Evolutionary conservation across 352 stramenopile genomes (phyloP), one percentile per base, ranked within the genome.

Genomic region (Phytophthora tubulina): DNA sequence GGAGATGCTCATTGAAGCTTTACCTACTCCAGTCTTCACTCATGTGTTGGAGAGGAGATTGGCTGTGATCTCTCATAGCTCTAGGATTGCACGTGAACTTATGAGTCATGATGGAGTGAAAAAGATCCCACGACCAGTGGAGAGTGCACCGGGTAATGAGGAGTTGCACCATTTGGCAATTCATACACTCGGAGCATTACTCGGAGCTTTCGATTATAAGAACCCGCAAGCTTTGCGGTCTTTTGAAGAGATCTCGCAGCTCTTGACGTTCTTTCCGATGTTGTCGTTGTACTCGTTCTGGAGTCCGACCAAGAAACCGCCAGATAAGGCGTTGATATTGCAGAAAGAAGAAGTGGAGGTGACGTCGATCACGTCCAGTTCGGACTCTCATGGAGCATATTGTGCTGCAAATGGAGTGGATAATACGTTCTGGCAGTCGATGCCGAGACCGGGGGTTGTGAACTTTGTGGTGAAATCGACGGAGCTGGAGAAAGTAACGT

Each of bases 221-320:
- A 80, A 64, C n/a, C 55, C 67, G 15, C 67, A 81, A 5, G 84
- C 88, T 2, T 63, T 87, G 11, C 71, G 76, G n/a, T 78, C 88
- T 2, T 96, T 97, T 59, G 50, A 94, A 69, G 90, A 97, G 51
- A 78, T 97, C 56, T 79, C 85, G 7, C 80, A 86, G n/a, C 61
- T 97, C 32, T 72, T 97, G n/a, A 75, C 69, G 31, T 90, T 72
- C 73, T 95, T 96, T 31, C 88, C 88, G 0, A 76, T 81, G 45
- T 70, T 97, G 11, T 96, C 90, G 45, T 59, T 97, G 41, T 95
- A 91, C 56, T 85, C 88, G 15, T 97, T 94, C 60, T 97, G 90
- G 90, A 95, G 88, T 45, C 90, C 90, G 6, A 77, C 65, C n/a
- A 90, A 88, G 46, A 84, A 81, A 32, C 68, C 75, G 10, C 86